Conservation (phyloP, 1,284 basidiomycete genomes). For the Sanguinoderma infundibulare region DNA sequence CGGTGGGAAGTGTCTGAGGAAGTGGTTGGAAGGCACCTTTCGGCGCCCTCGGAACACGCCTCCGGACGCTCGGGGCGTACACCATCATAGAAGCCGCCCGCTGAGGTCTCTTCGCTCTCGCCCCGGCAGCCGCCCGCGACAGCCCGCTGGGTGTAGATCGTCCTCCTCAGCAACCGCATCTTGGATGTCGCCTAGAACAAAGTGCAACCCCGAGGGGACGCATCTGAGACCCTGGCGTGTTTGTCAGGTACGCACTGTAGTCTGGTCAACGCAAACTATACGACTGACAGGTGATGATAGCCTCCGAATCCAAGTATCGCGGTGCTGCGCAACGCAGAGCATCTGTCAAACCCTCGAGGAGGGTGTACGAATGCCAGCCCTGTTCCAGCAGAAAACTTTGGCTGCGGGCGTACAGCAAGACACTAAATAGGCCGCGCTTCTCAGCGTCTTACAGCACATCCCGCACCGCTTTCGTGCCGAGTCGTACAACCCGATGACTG, state of each 20-base stretch:
- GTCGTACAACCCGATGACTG: constrained; percentile 4
- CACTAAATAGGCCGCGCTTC: neutral
- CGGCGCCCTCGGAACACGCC: neutral
- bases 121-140: neutral
- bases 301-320: neutral
- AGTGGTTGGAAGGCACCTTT: neutral
- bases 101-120: neutral
- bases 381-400: no score
- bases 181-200: no score
- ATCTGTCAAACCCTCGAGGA: neutral
- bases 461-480: neutral
- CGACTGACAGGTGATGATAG: neutral
- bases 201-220: no score
- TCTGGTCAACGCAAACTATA: no score
- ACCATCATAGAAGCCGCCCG: neutral
- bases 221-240: no score
- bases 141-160: neutral
- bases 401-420: neutral
- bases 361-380: no score
- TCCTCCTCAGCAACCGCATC: neutral
- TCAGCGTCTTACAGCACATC: neutral
- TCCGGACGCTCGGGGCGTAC: neutral
- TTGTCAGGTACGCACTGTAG: no score
- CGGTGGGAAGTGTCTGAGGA: neutral
- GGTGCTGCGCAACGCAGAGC: neutral